Evolutionary conservation across 1,139 yeast species (phyloP).

Genomic region (Wickerhamiella infanticola): DNA sequence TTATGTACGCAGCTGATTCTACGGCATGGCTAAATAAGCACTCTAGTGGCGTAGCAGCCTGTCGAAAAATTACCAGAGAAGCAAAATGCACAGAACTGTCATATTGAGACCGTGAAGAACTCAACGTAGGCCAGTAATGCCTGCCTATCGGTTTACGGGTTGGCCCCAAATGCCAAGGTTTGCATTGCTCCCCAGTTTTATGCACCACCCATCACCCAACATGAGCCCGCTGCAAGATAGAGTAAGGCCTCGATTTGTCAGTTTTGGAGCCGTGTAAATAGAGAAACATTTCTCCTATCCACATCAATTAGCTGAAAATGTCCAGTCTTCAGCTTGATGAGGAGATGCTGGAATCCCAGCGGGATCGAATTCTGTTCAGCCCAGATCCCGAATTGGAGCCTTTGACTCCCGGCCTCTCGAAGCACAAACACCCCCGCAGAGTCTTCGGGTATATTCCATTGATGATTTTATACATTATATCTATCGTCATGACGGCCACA

Average conservation of each 20-base stretch:
- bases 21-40: too few relatives aligned
- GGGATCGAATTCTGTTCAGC: neutral
- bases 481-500: conserved; percentile 10
- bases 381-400: neutral
- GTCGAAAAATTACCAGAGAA: neutral
- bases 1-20: too few relatives aligned
- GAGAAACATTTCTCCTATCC: too few relatives aligned
- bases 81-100: neutral
- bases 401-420: neutral
- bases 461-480: conserved; percentile 6
- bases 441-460: neutral
- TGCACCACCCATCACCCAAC: too few relatives aligned
- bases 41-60: neutral
- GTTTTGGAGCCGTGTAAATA: too few relatives aligned
- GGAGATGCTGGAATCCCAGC: conserved; percentile 1
- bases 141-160: too few relatives aligned
- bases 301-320: neutral
- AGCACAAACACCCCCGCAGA: neutral
- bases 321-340: neutral
- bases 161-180: too few relatives aligned
- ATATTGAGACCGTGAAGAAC: too few relatives aligned
- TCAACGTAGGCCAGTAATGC: too few relatives aligned
- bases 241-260: too few relatives aligned
- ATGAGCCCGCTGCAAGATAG: too few relatives aligned
- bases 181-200: too few relatives aligned